phyloP scores from a whole-genome alignment of 345 rosid genomes.

The Arabis alpina region DNA sequence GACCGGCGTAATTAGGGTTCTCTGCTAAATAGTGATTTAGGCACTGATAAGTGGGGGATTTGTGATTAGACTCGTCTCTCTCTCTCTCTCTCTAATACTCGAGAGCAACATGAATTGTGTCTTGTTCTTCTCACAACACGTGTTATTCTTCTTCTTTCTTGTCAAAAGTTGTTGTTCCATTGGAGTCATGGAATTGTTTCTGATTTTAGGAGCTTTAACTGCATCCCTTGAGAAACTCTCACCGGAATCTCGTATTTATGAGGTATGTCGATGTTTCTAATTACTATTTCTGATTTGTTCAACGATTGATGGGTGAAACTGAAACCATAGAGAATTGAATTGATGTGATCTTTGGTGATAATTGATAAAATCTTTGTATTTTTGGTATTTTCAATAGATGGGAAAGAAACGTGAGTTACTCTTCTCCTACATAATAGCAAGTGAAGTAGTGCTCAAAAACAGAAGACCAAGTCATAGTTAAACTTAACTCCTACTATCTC shows the following conservation, averaged over 20 bases:
- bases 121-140: background rate
- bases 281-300: background rate
- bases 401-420: too few species aligned
- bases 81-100: background rate
- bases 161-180: background rate
- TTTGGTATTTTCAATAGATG: too few species aligned
- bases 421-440: too few species aligned
- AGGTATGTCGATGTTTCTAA: background rate
- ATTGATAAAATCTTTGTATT: too few species aligned
- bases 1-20: background rate
- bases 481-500: too few species aligned
- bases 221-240: background rate
- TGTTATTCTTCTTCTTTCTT: too few species aligned
- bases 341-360: background rate
- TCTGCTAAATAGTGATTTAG: too few species aligned
- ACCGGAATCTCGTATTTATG: background rate
- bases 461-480: too few species aligned
- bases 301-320: background rate
- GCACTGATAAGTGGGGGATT: background rate
- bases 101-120: background rate
- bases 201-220: background rate
- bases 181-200: constrained; percentile 9
- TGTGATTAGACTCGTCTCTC: background rate
- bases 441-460: too few species aligned
- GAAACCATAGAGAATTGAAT: background rate